A percentile compares a stretch with the other conserved stretches of the same genome.
These are phyloP conservation scores for Lenwebbia sp. DNA, from an alignment of 345 rosid genomes.

Conservation along the genomic window DNA sequence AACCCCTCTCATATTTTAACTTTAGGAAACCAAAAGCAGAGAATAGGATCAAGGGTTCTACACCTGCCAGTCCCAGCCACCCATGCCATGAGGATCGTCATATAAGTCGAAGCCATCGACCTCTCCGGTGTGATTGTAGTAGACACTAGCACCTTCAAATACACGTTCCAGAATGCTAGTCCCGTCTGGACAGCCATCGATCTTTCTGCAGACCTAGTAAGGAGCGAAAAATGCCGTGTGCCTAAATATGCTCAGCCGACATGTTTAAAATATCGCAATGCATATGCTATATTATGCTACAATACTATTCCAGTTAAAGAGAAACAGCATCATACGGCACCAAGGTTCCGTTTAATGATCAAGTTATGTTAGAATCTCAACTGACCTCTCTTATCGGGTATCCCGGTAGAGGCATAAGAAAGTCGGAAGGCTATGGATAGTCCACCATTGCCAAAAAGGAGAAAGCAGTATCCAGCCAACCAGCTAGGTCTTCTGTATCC, in stretches of 20 bases:
- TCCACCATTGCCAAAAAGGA: constrained; percentile 89
- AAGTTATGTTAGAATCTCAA: neutral
- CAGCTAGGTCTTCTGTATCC: constrained; percentile 42
- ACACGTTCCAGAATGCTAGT: constrained; percentile 56
- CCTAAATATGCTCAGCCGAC: neutral
- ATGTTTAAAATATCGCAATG: neutral
- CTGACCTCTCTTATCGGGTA: constrained; percentile 83
- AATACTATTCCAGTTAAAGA: neutral
- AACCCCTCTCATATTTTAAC: neutral
- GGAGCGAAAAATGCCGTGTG: neutral
- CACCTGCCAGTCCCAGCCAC: constrained; percentile 97
- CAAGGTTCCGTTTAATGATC: neutral
- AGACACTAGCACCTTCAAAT: constrained; percentile 56
- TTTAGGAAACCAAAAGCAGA: neutral
- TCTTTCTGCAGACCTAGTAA: constrained; percentile 66
- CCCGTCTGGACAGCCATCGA: constrained; percentile 45
- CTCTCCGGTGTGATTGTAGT: constrained; percentile 73
- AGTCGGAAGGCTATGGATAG: constrained; percentile 72
- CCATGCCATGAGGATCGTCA: constrained; percentile 91
- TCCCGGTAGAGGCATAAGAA: constrained; percentile 93
- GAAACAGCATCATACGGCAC: neutral
- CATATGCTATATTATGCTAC: neutral
- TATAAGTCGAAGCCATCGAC: constrained; percentile 68
- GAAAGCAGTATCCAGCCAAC: constrained; percentile 85
- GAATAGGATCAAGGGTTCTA: neutral